These are phyloP conservation scores for Thinopyrum obtusiflorum DNA, from an alignment of 202 grass and related monocot species.

Conservation along the genomic window DNA sequence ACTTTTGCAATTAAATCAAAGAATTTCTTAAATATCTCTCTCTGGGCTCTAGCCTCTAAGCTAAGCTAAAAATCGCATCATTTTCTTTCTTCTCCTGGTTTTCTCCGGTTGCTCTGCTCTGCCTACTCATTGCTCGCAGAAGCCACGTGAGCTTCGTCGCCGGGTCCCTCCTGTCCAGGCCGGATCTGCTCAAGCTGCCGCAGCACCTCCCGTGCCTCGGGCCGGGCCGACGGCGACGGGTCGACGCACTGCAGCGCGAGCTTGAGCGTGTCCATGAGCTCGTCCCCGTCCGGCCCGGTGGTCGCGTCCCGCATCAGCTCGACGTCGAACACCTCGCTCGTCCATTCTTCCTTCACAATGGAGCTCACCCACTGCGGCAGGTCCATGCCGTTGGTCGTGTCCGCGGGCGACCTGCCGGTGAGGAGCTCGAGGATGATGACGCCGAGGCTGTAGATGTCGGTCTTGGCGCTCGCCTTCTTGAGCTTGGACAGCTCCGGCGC, in stretches of 20 bases:
- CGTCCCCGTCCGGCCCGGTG: constrained; percentile 34
- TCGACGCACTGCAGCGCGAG: constrained; percentile 65
- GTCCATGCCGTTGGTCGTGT: constrained; percentile 55
- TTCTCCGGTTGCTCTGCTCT: background rate
- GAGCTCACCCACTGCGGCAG: constrained; percentile 65
- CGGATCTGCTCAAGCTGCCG: constrained; percentile 57
- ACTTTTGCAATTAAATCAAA: constrained; percentile 23
- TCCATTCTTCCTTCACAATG: constrained; percentile 69
- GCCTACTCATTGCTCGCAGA: constrained; percentile 9
- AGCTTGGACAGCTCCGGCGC: constrained; percentile 78
- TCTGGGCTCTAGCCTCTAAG: background rate
- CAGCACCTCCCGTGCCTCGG: constrained; percentile 48
- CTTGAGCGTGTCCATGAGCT: constrained; percentile 63
- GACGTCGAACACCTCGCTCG: constrained; percentile 67
- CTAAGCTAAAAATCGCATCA: background rate
- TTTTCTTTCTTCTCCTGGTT: background rate
- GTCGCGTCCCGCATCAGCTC: constrained; percentile 59
- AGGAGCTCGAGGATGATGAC: constrained; percentile 68
- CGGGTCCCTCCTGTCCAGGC: constrained; percentile 31
- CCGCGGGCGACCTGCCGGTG: constrained; percentile 59
- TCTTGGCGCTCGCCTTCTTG: constrained; percentile 67
- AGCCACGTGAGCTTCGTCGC: constrained; percentile 22
- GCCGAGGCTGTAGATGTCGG: constrained; percentile 71
- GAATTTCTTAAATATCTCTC: constrained; percentile 15
- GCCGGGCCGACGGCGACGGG: constrained; percentile 30